Percentiles rank a stretch among this genome's conserved stretches.
phyloP scores from a whole-genome alignment of 768 basidiomycete genomes.

The Phaffia australis region DNA sequence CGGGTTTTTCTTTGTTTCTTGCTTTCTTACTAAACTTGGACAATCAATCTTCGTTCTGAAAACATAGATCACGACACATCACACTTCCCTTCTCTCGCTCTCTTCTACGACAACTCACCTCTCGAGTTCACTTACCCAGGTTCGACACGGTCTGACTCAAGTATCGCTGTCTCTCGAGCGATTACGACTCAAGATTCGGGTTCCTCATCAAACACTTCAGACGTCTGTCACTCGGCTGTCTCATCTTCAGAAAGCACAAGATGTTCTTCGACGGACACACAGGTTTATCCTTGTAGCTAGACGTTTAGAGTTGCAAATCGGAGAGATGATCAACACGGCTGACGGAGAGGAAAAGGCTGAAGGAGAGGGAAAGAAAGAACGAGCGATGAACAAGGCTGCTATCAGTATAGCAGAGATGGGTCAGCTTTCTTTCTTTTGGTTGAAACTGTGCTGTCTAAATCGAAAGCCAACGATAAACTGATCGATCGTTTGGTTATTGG shows the following conservation, averaged over 20 bases:
- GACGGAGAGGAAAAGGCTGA: constrained; percentile 31
- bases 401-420: constrained; percentile 83
- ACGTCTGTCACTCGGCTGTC: constrained; percentile 60
- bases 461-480: too few relatives aligned
- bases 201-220: constrained; percentile 67
- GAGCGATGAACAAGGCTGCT: constrained; percentile 86
- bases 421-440: constrained; percentile 39
- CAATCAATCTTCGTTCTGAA: background rate
- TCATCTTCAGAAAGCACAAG: constrained; percentile 69
- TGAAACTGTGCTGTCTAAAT: too few relatives aligned
- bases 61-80: constrained; percentile 64
- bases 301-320: constrained; percentile 75
- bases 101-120: background rate
- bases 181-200: constrained; percentile 71
- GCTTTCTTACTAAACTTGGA: background rate
- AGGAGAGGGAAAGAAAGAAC: constrained; percentile 67
- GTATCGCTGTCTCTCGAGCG: constrained; percentile 40
- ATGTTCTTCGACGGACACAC: constrained; percentile 69
- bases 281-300: constrained; percentile 75
- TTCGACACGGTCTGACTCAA: constrained; percentile 3
- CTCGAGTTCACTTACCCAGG: background rate
- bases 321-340: constrained; percentile 45
- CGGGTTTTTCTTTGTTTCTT: background rate
- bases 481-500: too few relatives aligned
- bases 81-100: constrained; percentile 54